Percentiles rank a stretch among this genome's conserved stretches.
phyloP scores from a whole-genome alignment of 1,139 yeast genomes.

The Suhomyces maxii region DNA sequence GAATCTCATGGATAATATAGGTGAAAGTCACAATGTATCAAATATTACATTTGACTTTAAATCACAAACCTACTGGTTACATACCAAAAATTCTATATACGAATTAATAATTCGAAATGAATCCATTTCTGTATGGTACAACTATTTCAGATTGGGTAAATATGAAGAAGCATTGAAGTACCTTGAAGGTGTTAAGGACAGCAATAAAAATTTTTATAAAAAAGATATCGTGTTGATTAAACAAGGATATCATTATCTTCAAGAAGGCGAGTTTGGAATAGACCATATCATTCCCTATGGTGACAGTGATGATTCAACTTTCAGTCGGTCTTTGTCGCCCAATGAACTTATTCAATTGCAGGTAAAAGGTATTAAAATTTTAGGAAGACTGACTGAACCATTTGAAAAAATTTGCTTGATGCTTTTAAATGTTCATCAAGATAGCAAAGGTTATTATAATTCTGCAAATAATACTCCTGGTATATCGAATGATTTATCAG shows the following conservation, averaged over 20 bases:
- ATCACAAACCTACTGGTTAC: conserved; percentile 32
- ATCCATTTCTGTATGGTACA: conserved; percentile 72
- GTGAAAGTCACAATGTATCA: conserved; percentile 37
- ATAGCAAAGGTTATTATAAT: neutral
- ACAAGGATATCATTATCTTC: conserved; percentile 62
- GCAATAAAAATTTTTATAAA: conserved; percentile 27
- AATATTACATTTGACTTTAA: conserved; percentile 63
- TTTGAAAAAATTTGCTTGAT: conserved; percentile 70
- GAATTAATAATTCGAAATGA: conserved; percentile 75
- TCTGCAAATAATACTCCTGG: neutral
- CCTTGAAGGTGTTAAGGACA: conserved; percentile 29
- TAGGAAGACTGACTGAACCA: conserved; percentile 66
- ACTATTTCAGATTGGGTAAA: conserved; percentile 58
- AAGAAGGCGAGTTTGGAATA: conserved; percentile 43
- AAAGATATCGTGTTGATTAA: conserved; percentile 57
- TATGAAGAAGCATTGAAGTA: conserved; percentile 66
- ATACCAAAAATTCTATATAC: conserved; percentile 37
- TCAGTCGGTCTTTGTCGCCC: neutral
- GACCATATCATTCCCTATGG: conserved; percentile 14
- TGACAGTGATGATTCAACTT: conserved; percentile 1
- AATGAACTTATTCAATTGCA: conserved; percentile 26
- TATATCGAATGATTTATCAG: neutral
- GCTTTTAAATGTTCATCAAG: conserved; percentile 47
- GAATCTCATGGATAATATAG: conserved; percentile 6
- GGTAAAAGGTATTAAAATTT: conserved; percentile 57